Evolutionary conservation across 805 yeast species (phyloP).

Genomic region (Priceomyces fermenticarens): DNA sequence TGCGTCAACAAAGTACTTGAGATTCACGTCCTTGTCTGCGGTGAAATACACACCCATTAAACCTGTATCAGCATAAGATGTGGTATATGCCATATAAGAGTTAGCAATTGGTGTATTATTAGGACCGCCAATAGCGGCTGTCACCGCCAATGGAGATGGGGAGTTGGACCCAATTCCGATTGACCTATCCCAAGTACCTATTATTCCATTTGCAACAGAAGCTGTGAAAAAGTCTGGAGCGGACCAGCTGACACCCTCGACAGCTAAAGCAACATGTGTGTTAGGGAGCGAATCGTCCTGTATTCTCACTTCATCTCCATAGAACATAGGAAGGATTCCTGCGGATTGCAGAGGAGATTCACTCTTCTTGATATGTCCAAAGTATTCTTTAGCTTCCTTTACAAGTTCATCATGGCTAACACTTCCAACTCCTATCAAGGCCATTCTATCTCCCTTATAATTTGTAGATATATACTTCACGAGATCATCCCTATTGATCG

Average conservation of each 20-base stretch:
- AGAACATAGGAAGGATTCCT: conserved; percentile 72
- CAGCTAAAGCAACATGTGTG: conserved; percentile 88
- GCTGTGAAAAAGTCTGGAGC: conserved; percentile 95
- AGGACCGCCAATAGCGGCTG: conserved; percentile 56
- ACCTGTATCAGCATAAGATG: conserved; percentile 96
- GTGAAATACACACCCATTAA: conserved; percentile 95
- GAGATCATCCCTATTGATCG: conserved; percentile 74
- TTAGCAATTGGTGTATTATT: conserved; percentile 73
- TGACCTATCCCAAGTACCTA: conserved; percentile 97
- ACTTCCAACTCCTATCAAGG: conserved; percentile 93
- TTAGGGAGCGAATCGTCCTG: conserved; percentile 81
- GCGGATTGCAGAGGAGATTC: conserved; percentile 73
- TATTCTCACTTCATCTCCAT: conserved; percentile 82
- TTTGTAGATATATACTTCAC: conserved; percentile 76
- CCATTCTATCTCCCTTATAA: conserved; percentile 97
- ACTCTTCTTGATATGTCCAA: conserved; percentile 62
- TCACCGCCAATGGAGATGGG: conserved; percentile 80
- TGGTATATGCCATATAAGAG: conserved; percentile 93
- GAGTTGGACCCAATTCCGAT: conserved; percentile 78
- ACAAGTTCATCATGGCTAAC: conserved; percentile 87
- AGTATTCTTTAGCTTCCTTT: conserved; percentile 66
- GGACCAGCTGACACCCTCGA: conserved; percentile 98
- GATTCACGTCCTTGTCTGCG: conserved; percentile 68
- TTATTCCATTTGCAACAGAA: conserved; percentile 91
- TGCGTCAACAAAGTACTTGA: conserved; percentile 68